These are phyloP conservation scores for Lobosporangium transversale DNA, from an alignment of 192 early-diverging fungal genomes.

Conservation along the genomic window DNA sequence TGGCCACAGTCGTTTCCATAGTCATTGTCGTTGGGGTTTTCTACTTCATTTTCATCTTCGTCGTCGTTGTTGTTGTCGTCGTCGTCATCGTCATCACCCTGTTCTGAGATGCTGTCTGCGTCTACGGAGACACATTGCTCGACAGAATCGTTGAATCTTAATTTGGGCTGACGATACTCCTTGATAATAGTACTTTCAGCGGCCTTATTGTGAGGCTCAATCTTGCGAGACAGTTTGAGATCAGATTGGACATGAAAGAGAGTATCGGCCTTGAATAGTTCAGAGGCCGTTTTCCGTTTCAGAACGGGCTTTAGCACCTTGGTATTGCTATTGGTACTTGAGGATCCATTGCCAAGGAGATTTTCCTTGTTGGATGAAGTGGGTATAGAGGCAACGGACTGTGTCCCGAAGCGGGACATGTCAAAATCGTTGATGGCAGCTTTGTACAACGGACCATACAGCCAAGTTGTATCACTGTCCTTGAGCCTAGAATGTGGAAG, in stretches of 20 bases:
- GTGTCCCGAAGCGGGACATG: constrained; percentile 14
- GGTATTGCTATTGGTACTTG: not conserved
- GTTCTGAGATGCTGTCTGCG: constrained; percentile 45
- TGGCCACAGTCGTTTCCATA: too few species aligned
- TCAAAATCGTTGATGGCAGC: constrained; percentile 54
- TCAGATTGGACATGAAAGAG: constrained; percentile 50
- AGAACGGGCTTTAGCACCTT: constrained; percentile 61
- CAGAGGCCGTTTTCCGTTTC: constrained; percentile 62
- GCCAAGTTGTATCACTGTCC: constrained; percentile 76
- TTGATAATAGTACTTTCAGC: constrained; percentile 52
- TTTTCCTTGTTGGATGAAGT: not conserved
- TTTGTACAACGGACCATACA: constrained; percentile 73
- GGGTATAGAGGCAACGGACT: constrained; percentile 12
- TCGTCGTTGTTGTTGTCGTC: not conserved
- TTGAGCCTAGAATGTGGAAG: constrained; percentile 59
- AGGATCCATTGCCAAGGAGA: not conserved
- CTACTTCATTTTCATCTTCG: not conserved
- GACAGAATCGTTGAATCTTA: constrained; percentile 66
- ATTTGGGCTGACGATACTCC: constrained; percentile 58
- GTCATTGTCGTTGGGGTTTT: not conserved
- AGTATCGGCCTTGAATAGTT: constrained; percentile 54
- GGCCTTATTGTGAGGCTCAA: constrained; percentile 34
- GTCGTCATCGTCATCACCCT: constrained; percentile 45
- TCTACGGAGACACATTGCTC: constrained; percentile 66
- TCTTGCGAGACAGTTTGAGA: constrained; percentile 29